These are phyloP conservation scores for Elaeis oleifera DNA, from an alignment of 202 grass and related monocot species.

Conservation along the genomic window DNA sequence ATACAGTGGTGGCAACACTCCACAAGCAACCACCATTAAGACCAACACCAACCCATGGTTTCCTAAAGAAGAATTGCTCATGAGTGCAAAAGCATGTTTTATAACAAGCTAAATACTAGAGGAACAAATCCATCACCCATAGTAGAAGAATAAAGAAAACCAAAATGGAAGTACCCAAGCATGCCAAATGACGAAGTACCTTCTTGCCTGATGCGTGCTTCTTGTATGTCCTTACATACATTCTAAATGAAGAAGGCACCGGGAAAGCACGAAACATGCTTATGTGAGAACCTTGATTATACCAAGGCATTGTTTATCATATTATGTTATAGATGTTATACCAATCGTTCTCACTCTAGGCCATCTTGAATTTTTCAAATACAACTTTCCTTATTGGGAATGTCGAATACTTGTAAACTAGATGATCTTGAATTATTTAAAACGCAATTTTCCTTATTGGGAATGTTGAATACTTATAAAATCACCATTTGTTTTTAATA, in stretches of 20 bases:
- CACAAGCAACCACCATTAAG: background rate
- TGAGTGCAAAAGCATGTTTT: too few species aligned
- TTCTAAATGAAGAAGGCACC: slow-evolving; percentile 4
- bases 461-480: background rate
- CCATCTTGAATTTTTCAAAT: background rate
- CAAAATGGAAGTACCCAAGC: slow-evolving; percentile 12
- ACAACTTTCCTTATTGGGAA: background rate
- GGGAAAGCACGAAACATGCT: background rate
- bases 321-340: background rate
- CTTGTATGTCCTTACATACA: background rate
- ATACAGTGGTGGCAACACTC: background rate
- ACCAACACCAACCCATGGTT: background rate
- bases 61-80: background rate
- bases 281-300: background rate
- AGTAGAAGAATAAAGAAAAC: background rate
- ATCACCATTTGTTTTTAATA: background rate
- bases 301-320: background rate
- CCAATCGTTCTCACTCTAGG: background rate
- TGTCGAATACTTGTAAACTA: background rate
- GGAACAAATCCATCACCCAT: background rate
- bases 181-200: slow-evolving; percentile 8
- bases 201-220: background rate
- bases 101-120: background rate
- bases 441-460: background rate
- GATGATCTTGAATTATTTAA: background rate